These are phyloP conservation scores for Elongisporangium senticosum DNA, from an alignment of 352 stramenopile species.

Conservation along the genomic window DNA sequence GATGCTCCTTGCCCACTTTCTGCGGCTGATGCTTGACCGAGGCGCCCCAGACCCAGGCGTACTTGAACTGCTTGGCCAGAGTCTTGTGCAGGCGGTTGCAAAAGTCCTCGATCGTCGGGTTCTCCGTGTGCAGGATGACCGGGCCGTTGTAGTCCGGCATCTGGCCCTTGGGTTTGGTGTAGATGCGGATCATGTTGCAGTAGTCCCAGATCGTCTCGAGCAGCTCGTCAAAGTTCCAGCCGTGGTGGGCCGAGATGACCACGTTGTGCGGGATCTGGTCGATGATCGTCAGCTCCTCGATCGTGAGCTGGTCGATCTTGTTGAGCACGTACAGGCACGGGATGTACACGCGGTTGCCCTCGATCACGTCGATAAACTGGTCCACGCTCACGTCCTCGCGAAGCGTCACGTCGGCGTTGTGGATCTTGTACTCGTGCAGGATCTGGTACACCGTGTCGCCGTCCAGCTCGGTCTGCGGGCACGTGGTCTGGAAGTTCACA, in stretches of 20 bases:
- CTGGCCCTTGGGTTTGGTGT: conserved; percentile 96
- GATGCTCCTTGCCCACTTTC: conserved; percentile 97
- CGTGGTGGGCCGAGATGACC: conserved; percentile 94
- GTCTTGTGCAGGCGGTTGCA: conserved; percentile 93
- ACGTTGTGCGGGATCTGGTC: conserved; percentile 98
- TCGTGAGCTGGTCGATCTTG: conserved; percentile 99
- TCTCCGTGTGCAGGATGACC: conserved; percentile 96
- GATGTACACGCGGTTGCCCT: conserved; percentile 98
- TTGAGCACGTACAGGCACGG: conserved; percentile 98
- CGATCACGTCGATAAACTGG: conserved; percentile 99
- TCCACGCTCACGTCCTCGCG: conserved; percentile 95
- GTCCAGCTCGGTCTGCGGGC: conserved; percentile 90
- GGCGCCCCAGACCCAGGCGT: conserved; percentile 96
- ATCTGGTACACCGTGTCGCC: conserved; percentile 92
- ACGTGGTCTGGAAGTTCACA: conserved; percentile 95
- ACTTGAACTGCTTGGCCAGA: conserved; percentile 89
- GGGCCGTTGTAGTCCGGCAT: conserved; percentile 96
- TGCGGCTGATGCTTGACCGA: conserved; percentile 98
- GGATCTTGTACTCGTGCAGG: conserved; percentile 98
- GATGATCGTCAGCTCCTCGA: conserved; percentile 98
- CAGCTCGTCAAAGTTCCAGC: conserved; percentile 98
- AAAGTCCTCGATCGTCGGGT: conserved; percentile 95
- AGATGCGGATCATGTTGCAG: conserved; percentile 97
- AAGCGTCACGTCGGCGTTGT: conserved; percentile 96
- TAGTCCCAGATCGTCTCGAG: conserved; percentile 98